Percentiles rank a stretch among this genome's conserved stretches.
Evolutionary conservation across 192 early-diverging fungal genomes (phyloP).

Genomic region (Coemansia sp.): DNA sequence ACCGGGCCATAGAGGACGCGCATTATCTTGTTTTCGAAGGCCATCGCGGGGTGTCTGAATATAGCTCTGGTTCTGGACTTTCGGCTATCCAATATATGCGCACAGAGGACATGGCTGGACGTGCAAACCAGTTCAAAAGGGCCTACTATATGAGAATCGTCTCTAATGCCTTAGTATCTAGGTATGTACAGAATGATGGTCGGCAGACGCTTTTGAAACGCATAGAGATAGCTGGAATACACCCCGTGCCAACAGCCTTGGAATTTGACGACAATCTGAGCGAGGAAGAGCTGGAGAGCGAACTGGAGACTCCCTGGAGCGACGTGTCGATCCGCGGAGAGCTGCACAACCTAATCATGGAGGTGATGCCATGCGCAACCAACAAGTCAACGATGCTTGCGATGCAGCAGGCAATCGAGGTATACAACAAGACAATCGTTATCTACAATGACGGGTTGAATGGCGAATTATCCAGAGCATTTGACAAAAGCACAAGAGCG

Average conservation of each 20-base stretch:
- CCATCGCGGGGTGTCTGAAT: background rate
- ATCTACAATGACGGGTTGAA: slow-evolving; percentile 10
- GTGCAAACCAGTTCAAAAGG: slow-evolving; percentile 21
- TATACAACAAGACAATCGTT: slow-evolving; percentile 35
- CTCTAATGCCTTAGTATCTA: slow-evolving; percentile 19
- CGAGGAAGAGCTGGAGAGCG: slow-evolving; percentile 28
- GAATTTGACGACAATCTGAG: slow-evolving; percentile 20
- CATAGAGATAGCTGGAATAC: slow-evolving; percentile 12
- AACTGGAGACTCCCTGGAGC: slow-evolving; percentile 13
- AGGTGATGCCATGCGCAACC: slow-evolving; percentile 23
- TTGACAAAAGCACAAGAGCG: background rate
- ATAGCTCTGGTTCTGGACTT: background rate
- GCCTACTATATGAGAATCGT: slow-evolving; percentile 27
- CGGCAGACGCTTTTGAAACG: slow-evolving; percentile 25
- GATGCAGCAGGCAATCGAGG: slow-evolving; percentile 42
- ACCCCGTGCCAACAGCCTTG: slow-evolving; percentile 28
- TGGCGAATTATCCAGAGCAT: background rate
- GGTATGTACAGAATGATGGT: slow-evolving; percentile 25
- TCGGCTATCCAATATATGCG: slow-evolving; percentile 1
- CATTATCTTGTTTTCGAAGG: slow-evolving; percentile 33
- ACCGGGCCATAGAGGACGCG: slow-evolving; percentile 36
- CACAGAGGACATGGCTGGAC: slow-evolving; percentile 10
- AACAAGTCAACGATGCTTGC: slow-evolving; percentile 32
- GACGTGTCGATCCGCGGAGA: slow-evolving; percentile 32
- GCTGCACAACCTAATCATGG: slow-evolving; percentile 32